Base-by-base conservation (phyloP, 495 filamentous ascomycete genomes). In the Annulohypoxylon maeteangense region DNA sequence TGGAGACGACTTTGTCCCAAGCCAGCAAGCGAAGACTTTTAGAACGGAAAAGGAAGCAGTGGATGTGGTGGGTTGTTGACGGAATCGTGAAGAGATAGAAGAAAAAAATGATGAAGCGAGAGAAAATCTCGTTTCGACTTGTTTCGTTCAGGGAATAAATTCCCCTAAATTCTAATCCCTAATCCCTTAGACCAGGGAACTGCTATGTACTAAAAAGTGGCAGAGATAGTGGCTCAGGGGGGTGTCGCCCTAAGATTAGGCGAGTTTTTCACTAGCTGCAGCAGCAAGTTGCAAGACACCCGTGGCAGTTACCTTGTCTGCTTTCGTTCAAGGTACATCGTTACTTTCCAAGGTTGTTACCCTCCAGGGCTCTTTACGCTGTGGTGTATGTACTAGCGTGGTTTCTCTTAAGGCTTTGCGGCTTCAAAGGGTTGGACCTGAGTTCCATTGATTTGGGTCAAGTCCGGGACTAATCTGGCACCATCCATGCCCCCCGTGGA, bases 381-480 rank as follows among this genome's bases (percentile, higher is more conserved):
- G n/a, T n/a, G n/a, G n/a, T n/a, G n/a, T n/a, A n/a, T 36, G 4
- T 36, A 18, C 44, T 32, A 54, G 50, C 47, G 50, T 32, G 29
- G 50, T 34, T 31, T 54, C 50, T 18, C 29, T 34, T 34, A 54
- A 54, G 50, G 50, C 67, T 63, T 61, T 74, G 45, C 66, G 67
- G 71, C 67, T 74, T 34, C 27, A 29, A 53, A 25, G 45, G 22
- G 22, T 31, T 16, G 29, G 50, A 34, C 50, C 29, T 64, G 67
- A 55, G 67, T 67, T 67, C 71, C 71, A 70, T 67, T 67, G 66
- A 70, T 74, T 74, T 74, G 71, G 71, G 71, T 66, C 67, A 59
- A 57, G 50, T 55, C 71, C 56, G 59, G 71, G 53, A 65, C 61
- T 58, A 59, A 68, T 68, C 70, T 65, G 50, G 48, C 45, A 51